A percentile compares a stretch with the other conserved stretches of the same genome.
These are phyloP conservation scores for Diaporthe sp. DNA, from an alignment of 2,329 filamentous ascomycete species.

Conservation along the genomic window DNA sequence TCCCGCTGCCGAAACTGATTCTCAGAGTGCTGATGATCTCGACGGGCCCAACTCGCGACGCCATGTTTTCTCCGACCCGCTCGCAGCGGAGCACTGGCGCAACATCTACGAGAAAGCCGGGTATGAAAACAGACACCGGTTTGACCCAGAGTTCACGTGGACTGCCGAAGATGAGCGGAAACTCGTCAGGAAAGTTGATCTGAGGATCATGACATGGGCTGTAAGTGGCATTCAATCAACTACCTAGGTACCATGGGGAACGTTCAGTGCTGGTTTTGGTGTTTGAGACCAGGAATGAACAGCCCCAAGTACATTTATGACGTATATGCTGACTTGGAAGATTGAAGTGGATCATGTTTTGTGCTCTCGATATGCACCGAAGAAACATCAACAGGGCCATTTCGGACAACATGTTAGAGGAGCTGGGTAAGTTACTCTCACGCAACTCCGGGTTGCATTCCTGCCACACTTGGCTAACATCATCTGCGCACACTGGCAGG, in stretches of 20 bases:
- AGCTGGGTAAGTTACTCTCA: constrained; percentile 48
- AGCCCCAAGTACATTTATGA: no score
- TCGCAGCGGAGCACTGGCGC: constrained; percentile 64
- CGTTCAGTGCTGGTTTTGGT: no score
- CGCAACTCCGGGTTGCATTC: background rate
- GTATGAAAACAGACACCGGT: constrained; percentile 74
- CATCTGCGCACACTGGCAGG: constrained; percentile 38
- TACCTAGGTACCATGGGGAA: background rate
- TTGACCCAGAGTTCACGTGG: constrained; percentile 70
- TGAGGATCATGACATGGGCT: constrained; percentile 52
- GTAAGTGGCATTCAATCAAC: background rate
- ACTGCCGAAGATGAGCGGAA: constrained; percentile 65
- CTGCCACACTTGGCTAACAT: background rate
- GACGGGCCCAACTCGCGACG: constrained; percentile 36
- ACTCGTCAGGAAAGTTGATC: constrained; percentile 64
- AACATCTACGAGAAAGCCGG: constrained; percentile 66
- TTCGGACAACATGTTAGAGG: constrained; percentile 53
- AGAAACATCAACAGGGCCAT: constrained; percentile 51
- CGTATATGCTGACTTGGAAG: background rate
- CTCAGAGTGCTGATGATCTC: background rate
- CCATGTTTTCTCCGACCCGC: constrained; percentile 62
- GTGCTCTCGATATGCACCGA: constrained; percentile 46
- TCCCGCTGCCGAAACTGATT: background rate
- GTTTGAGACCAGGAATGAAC: background rate
- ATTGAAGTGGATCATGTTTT: constrained; percentile 46